Conservation (phyloP, 495 filamentous ascomycete species). For the Xylaria bambusicola region DNA sequence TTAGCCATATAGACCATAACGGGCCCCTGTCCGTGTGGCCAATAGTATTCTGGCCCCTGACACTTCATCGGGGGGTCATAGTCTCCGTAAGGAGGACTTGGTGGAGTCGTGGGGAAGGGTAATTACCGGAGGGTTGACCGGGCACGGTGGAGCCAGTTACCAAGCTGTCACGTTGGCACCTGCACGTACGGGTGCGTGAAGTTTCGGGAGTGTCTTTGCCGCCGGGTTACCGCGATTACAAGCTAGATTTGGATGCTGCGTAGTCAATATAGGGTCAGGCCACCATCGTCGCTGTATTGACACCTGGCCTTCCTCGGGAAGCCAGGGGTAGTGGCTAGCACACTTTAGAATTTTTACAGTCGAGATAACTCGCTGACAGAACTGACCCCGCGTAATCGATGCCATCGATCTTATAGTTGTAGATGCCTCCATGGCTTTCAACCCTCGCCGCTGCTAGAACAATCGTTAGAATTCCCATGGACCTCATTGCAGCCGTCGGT, state of each 20-base stretch:
- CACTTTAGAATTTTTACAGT: too few relatives aligned
- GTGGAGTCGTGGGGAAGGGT: neutral
- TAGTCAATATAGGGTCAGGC: neutral
- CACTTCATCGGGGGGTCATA: neutral
- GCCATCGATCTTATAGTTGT: neutral
- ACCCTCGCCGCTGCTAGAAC: neutral
- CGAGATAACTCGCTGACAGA: too few relatives aligned
- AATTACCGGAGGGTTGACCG: neutral
- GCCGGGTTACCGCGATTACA: slow-evolving; percentile 47
- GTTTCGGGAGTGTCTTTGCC: slow-evolving; percentile 14
- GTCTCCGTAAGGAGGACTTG: neutral
- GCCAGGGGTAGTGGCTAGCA: slow-evolving; percentile 2
- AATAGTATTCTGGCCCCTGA: neutral
- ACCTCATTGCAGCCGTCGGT: too few relatives aligned
- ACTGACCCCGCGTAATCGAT: neutral
- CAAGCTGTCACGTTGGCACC: slow-evolving; percentile 40
- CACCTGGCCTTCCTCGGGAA: neutral
- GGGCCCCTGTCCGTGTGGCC: slow-evolving; percentile 25
- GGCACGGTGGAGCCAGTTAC: slow-evolving; percentile 37
- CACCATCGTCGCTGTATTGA: neutral
- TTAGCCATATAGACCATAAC: slow-evolving; percentile 43
- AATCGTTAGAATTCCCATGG: neutral
- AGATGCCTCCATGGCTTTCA: neutral
- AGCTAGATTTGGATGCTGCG: neutral
- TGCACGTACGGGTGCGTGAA: slow-evolving; percentile 37